Percentiles rank a stretch among this genome's conserved stretches.
Conservation (phyloP, 2,329 filamentous ascomycete species). For the Fusarium multiceps region DNA sequence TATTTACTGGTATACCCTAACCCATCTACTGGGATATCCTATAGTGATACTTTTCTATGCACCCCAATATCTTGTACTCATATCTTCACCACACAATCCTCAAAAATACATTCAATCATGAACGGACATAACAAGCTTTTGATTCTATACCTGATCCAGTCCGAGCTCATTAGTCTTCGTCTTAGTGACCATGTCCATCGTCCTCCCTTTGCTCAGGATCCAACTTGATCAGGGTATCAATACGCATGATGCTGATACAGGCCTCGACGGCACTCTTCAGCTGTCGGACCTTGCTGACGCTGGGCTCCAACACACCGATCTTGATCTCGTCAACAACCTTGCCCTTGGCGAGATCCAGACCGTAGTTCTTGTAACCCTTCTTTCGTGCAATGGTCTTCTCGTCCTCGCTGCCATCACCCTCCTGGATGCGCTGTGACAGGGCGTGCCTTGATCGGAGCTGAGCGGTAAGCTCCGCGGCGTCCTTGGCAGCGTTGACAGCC, state of each 20-base stretch:
- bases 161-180: slow-evolving; percentile 43
- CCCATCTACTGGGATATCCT: background rate
- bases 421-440: slow-evolving; percentile 89
- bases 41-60: background rate
- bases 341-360: slow-evolving; percentile 87
- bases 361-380: slow-evolving; percentile 99
- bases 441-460: slow-evolving; percentile 95
- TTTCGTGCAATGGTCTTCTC: slow-evolving; percentile 91
- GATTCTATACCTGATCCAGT: slow-evolving; percentile 42
- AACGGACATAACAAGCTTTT: slow-evolving; percentile 46
- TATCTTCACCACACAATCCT: slow-evolving; percentile 23
- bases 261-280: slow-evolving; percentile 98
- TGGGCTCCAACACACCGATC: slow-evolving; percentile 94
- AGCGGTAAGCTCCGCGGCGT: slow-evolving; percentile 92
- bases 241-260: slow-evolving; percentile 98
- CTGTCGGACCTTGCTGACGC: slow-evolving; percentile 98
- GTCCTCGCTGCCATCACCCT: slow-evolving; percentile 85
- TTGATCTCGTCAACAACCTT: slow-evolving; percentile 95
- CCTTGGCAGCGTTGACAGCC: slow-evolving; percentile 96
- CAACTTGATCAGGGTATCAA: slow-evolving; percentile 97
- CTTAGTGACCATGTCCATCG: slow-evolving; percentile 85
- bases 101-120: slow-evolving; percentile 27
- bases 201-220: slow-evolving; percentile 84
- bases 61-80: background rate
- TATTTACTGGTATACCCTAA: slow-evolving; percentile 1